Evolutionary conservation across 2,329 filamentous ascomycete genomes (phyloP).

Genomic region (Tolypocladium sp.): DNA sequence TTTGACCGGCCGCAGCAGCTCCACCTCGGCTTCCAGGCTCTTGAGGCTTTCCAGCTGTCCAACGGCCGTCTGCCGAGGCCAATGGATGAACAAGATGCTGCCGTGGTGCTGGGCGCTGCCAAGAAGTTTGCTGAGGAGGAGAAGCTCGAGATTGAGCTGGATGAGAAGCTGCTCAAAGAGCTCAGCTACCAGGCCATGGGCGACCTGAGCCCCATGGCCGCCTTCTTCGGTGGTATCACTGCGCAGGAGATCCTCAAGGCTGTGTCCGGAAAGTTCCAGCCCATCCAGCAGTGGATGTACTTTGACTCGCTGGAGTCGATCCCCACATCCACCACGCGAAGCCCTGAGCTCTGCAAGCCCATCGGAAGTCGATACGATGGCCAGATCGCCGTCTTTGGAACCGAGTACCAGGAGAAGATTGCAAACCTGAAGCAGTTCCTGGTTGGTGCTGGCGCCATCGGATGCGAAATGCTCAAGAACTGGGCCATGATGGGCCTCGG

Average conservation of each 20-base stretch:
- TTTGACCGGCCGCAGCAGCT: slow-evolving; percentile 91
- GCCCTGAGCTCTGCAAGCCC: slow-evolving; percentile 82
- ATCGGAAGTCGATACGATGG: slow-evolving; percentile 84
- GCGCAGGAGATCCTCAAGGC: slow-evolving; percentile 96
- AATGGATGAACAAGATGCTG: slow-evolving; percentile 76
- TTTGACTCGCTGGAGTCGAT: slow-evolving; percentile 97
- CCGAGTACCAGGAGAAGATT: slow-evolving; percentile 89
- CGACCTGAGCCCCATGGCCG: slow-evolving; percentile 85
- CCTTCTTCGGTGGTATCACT: slow-evolving; percentile 86
- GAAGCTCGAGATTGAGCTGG: slow-evolving; percentile 59
- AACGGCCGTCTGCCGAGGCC: slow-evolving; percentile 72
- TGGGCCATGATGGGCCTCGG: slow-evolving; percentile 98
- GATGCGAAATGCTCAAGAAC: slow-evolving; percentile 98
- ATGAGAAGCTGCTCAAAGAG: slow-evolving; percentile 88
- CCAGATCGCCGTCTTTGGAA: slow-evolving; percentile 92
- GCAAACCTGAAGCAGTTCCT: slow-evolving; percentile 86
- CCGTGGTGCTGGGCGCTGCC: slow-evolving; percentile 65
- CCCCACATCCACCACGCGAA: slow-evolving; percentile 63
- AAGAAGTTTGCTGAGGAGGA: slow-evolving; percentile 66
- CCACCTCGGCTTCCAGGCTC: slow-evolving; percentile 84
- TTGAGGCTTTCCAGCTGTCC: slow-evolving; percentile 73
- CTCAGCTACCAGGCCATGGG: slow-evolving; percentile 90
- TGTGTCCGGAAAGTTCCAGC: slow-evolving; percentile 94
- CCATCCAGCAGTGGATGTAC: slow-evolving; percentile 94
- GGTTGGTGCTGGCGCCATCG: slow-evolving; percentile 92